A percentile compares a stretch with the other conserved stretches of the same genome.
Conservation (phyloP, 495 filamentous ascomycete genomes). For the Penicillium bovifimosum region DNA sequence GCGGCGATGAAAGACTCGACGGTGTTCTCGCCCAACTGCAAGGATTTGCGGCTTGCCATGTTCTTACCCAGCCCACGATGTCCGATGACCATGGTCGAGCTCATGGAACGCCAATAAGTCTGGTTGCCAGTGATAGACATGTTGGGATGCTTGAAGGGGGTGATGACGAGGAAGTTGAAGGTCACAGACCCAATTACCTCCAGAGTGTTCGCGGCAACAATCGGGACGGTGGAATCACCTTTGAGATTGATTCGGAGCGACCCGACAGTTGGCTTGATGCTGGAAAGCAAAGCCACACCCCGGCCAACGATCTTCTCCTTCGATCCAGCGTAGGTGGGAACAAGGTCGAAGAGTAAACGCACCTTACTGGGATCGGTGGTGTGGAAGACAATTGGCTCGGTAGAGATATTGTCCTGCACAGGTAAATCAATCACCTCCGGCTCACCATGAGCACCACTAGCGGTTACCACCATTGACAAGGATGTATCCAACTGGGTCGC, state of each 20-base stretch:
- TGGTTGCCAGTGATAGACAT: slow-evolving; percentile 84
- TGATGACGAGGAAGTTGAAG: slow-evolving; percentile 95
- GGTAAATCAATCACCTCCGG: slow-evolving; percentile 86
- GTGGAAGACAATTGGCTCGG: slow-evolving; percentile 85
- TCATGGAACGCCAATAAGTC: slow-evolving; percentile 90
- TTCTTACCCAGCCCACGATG: slow-evolving; percentile 94
- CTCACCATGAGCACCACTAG: slow-evolving; percentile 78
- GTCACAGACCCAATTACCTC: slow-evolving; percentile 92
- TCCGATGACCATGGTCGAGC: slow-evolving; percentile 84
- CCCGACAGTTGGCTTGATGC: slow-evolving; percentile 74
- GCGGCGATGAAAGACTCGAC: slow-evolving; percentile 92
- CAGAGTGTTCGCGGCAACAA: slow-evolving; percentile 71
- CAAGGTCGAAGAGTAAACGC: slow-evolving; percentile 87
- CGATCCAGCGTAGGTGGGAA: slow-evolving; percentile 94
- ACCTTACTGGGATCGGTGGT: slow-evolving; percentile 73
- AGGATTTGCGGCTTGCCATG: slow-evolving; percentile 65
- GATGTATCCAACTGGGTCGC: slow-evolving; percentile 91
- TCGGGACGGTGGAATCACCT: slow-evolving; percentile 89
- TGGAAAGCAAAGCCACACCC: slow-evolving; percentile 82
- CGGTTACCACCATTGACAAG: slow-evolving; percentile 86
- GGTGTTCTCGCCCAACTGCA: slow-evolving; percentile 96
- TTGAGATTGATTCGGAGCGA: slow-evolving; percentile 78
- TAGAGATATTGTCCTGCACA: slow-evolving; percentile 87
- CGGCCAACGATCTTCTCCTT: slow-evolving; percentile 85
- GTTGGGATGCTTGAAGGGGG: slow-evolving; percentile 87